Conservation (phyloP, 345 rosid genomes). For the Rhodamnia rubescens region DNA sequence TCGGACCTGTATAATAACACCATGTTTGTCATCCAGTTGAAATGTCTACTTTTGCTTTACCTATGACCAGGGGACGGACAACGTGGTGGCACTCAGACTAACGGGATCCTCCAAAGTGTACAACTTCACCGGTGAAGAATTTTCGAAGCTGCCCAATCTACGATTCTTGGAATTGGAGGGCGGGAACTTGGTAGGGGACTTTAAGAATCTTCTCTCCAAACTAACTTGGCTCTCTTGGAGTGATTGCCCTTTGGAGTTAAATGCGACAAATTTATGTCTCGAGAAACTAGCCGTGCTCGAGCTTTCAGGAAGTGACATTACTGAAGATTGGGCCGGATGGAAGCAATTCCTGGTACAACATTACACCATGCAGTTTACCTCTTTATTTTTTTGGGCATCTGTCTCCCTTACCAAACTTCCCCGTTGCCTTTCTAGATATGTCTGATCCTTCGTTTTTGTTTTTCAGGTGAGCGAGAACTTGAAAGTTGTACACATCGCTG, state of each 20-base stretch:
- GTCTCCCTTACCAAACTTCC: not conserved
- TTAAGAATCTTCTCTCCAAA: not conserved
- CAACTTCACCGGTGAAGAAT: not conserved
- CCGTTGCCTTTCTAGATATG: too few relatives aligned
- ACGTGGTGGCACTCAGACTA: not conserved
- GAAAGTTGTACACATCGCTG: not conserved
- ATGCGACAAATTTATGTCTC: not conserved
- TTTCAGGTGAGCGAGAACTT: not conserved
- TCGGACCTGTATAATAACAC: not conserved
- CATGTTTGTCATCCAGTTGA: not conserved
- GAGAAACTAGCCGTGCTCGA: not conserved
- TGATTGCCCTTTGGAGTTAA: not conserved
- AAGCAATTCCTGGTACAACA: not conserved
- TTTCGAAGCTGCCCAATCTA: not conserved
- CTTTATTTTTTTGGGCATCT: not conserved
- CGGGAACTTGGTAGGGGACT: not conserved
- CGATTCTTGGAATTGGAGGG: not conserved
- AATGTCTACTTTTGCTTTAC: not conserved
- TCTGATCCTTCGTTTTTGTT: not conserved
- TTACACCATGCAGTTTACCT: not conserved
- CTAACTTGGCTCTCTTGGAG: conserved; percentile 1
- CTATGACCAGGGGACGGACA: not conserved
- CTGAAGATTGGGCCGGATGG: not conserved
- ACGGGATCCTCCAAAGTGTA: not conserved
- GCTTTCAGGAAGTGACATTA: not conserved